Conservation (phyloP, 2,329 filamentous ascomycete species). For the Diaporthe ilicicola region DNA sequence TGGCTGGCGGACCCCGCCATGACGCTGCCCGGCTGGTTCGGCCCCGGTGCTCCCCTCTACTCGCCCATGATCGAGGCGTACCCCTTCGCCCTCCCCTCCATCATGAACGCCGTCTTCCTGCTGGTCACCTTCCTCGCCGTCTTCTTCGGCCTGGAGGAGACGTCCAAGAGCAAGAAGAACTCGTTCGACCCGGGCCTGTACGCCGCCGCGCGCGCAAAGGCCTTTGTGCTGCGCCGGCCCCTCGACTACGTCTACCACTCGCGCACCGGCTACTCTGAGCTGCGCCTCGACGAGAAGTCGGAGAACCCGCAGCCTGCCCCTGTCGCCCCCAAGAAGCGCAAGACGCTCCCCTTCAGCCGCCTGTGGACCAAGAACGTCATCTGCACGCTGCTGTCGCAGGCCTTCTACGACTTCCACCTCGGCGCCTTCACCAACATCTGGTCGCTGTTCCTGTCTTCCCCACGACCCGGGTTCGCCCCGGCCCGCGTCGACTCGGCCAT, state of each 20-base stretch:
- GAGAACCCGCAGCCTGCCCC: constrained; percentile 27
- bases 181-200: constrained; percentile 56
- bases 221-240: constrained; percentile 31
- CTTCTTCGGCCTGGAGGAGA: constrained; percentile 70
- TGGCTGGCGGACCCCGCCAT: constrained; percentile 72
- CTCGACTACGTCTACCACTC: constrained; percentile 40
- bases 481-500: constrained; percentile 32
- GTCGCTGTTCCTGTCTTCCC: constrained; percentile 74
- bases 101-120: constrained; percentile 71
- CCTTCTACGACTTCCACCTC: constrained; percentile 75
- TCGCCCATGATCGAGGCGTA: constrained; percentile 71
- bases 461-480: constrained; percentile 51
- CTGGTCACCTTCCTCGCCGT: constrained; percentile 61
- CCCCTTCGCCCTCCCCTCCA: constrained; percentile 75
- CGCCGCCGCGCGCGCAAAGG: constrained; percentile 45
- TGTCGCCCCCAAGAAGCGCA: constrained; percentile 26
- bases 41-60: constrained; percentile 64
- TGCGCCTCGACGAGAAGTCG: constrained; percentile 33
- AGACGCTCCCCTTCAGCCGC: constrained; percentile 46
- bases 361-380: constrained; percentile 59
- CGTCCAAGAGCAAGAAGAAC: constrained; percentile 53
- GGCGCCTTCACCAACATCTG: constrained; percentile 75
- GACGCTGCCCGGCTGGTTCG: constrained; percentile 70
- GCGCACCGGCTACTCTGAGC: constrained; percentile 43
- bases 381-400: constrained; percentile 67